A percentile compares a stretch with the other conserved stretches of the same genome.
phyloP scores from a whole-genome alignment of 371 early-diverging fungal species.

The Funneliformis caledonium region DNA sequence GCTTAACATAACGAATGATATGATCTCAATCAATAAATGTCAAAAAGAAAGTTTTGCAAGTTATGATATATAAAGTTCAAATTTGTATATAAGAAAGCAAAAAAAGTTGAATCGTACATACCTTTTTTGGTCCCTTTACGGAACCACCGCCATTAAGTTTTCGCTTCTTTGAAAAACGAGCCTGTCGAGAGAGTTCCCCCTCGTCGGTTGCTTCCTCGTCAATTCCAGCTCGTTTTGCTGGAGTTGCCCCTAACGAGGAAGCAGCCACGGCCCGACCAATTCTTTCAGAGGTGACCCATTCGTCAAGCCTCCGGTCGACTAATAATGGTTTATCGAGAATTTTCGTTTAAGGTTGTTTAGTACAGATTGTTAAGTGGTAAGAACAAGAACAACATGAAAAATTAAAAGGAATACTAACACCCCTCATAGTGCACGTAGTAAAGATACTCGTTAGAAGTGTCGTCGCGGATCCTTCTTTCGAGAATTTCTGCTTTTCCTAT shows the following conservation, averaged over 20 bases:
- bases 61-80: no score
- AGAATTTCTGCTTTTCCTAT: slow-evolving; percentile 18
- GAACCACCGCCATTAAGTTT: neutral
- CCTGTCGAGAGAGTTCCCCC: neutral
- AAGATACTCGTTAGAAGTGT: neutral
- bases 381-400: neutral
- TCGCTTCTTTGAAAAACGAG: slow-evolving; percentile 8
- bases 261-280: neutral
- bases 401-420: neutral
- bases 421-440: slow-evolving; percentile 13
- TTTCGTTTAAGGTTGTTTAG: neutral
- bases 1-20: neutral
- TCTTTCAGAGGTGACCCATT: neutral
- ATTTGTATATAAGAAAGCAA: neutral
- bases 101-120: neutral
- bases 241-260: neutral
- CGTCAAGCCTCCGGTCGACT: slow-evolving; percentile 24
- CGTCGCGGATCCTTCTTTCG: neutral
- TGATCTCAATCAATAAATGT: neutral
- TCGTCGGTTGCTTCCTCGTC: neutral
- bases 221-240: neutral
- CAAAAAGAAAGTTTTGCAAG: neutral
- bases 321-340: neutral
- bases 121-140: neutral
- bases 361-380: neutral